Evolutionary conservation across 2,329 filamentous ascomycete genomes (phyloP), one percentile per base, ranked within the genome.

Genomic region (Sclerotinia glacialis): DNA sequence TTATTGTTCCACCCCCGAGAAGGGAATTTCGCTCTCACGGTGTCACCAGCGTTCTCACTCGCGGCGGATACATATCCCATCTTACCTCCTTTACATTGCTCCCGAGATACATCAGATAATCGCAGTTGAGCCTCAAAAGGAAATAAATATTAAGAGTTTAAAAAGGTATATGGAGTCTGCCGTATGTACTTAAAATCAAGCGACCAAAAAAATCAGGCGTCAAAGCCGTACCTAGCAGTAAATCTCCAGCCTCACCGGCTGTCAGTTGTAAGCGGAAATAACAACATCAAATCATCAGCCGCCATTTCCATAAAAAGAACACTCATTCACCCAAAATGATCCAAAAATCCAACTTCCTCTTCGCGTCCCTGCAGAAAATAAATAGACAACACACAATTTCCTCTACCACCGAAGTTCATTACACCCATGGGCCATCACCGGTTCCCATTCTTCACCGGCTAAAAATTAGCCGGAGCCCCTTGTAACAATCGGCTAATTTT

Each of bases 401-500:
- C 28, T 31, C 8, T n/a, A n/a, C n/a, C n/a, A n/a, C n/a, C n/a
- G n/a, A n/a, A n/a, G n/a, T n/a, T n/a, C n/a, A n/a, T n/a, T n/a
- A n/a, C n/a, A n/a, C n/a, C n/a, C n/a, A n/a, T n/a, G n/a, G n/a
- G n/a, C n/a, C n/a, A n/a, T n/a, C n/a, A n/a, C n/a, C 26, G 3
- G 40, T n/a, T 9, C 56, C 21, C 28, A n/a, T 18, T 26, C 11
- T 5, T 16, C 26, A 16, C 56, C 56, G 56, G 56, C 42, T 47
- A 47, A 34, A 16, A 34, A 23, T 16, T 47, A 60, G 42, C 56
- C 56, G 56, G 28, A 34, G 3, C 56, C 21, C 56, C 56, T 47
- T 11, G 40, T 18, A 47, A 34, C 21, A 5, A 47, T 47, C 56
- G 52, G 52, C 28, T 54, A 54, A 54, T 54, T 54, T 54, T 54